These are phyloP conservation scores for Macrolepiota albuminosa DNA, from an alignment of 768 basidiomycete genomes.

Conservation along the genomic window DNA sequence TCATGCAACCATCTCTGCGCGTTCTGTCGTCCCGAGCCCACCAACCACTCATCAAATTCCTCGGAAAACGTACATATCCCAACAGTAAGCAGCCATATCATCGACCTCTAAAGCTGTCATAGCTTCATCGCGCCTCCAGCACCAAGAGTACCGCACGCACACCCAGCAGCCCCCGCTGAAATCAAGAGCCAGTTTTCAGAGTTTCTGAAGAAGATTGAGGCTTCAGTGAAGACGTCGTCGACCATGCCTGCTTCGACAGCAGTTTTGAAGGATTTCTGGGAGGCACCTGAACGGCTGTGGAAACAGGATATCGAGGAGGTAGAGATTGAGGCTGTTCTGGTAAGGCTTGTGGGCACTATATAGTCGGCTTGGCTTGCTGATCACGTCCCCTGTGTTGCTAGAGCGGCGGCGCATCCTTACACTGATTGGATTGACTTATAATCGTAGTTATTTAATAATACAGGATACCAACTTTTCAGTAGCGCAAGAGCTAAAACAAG, in stretches of 20 bases:
- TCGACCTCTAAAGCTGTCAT: neutral
- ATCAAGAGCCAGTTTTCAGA: conserved; percentile 45
- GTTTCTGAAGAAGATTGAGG: conserved; percentile 33
- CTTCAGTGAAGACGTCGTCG: conserved; percentile 17
- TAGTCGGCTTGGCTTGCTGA: neutral
- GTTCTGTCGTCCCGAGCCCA: conserved; percentile 38
- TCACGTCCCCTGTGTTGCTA: conserved; percentile 18
- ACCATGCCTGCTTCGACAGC: conserved; percentile 5
- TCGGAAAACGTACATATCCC: conserved; percentile 54
- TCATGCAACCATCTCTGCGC: conserved; percentile 30
- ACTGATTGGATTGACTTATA: conserved; percentile 16
- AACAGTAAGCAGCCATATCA: conserved; percentile 18
- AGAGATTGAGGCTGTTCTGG: conserved; percentile 67
- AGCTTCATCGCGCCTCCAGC: conserved; percentile 13
- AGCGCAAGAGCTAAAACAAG: neutral
- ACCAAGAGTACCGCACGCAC: conserved; percentile 43
- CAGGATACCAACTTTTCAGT: conserved; percentile 1
- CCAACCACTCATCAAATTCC: conserved; percentile 58
- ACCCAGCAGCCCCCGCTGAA: conserved; percentile 67
- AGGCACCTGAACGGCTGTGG: conserved; percentile 60
- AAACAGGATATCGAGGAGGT: conserved; percentile 43
- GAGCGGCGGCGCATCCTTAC: conserved; percentile 68
- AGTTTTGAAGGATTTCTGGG: conserved; percentile 52
- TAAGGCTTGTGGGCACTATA: conserved; percentile 25
- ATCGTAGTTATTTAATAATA: conserved; percentile 7